Percentiles rank a stretch among this genome's conserved stretches.
Evolutionary conservation across 768 basidiomycete species (phyloP).

Genomic region (Xerocomellus dryophilus): DNA sequence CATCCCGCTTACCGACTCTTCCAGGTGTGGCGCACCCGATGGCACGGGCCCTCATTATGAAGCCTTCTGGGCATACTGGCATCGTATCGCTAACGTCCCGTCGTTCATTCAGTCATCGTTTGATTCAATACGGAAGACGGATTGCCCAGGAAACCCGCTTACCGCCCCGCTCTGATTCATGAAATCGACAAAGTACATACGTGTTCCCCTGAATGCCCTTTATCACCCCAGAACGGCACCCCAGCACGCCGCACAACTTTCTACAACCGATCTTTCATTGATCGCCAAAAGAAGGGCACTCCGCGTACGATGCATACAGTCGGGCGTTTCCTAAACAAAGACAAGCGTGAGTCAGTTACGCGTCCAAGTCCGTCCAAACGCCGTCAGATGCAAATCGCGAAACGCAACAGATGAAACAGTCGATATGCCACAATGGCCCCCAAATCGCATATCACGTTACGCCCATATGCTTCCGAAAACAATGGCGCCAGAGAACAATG

Average conservation of each 20-base stretch:
- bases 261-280: slow-evolving; percentile 50
- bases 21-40: slow-evolving; percentile 1
- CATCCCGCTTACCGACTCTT: neutral
- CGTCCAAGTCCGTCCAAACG: neutral
- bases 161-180: slow-evolving; percentile 7
- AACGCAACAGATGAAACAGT: neutral
- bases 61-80: neutral
- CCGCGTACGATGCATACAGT: slow-evolving; percentile 38
- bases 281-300: slow-evolving; percentile 46
- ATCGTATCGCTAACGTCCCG: neutral
- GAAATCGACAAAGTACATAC: neutral
- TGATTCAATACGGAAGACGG: neutral
- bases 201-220: neutral
- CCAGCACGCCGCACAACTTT: slow-evolving; percentile 50
- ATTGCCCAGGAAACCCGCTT: neutral
- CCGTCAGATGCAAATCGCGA: slow-evolving; percentile 5
- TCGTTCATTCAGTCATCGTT: neutral
- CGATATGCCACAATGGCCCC: neutral
- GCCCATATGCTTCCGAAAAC: slow-evolving; percentile 10
- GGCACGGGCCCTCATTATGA: neutral
- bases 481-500: slow-evolving; percentile 17
- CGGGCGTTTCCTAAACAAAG: slow-evolving; percentile 36
- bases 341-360: slow-evolving; percentile 9
- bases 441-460: slow-evolving; percentile 4
- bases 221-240: slow-evolving; percentile 18